Evolutionary conservation across 2,329 filamentous ascomycete species (phyloP).

Genomic region (Aspergillus ruber): DNA sequence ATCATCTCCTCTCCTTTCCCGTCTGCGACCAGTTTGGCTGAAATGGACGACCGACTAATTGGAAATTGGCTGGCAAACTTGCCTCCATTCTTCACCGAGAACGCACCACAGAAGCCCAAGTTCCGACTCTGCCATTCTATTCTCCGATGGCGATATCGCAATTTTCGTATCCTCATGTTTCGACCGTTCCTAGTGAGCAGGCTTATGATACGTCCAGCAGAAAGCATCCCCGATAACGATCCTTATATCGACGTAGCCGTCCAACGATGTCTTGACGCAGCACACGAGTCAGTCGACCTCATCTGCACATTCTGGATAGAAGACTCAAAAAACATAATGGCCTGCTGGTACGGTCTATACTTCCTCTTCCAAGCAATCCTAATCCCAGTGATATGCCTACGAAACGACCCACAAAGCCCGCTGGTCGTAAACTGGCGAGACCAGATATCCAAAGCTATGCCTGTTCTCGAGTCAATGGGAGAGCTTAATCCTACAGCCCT

Average conservation of each 20-base stretch:
- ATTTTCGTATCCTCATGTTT: constrained; percentile 29
- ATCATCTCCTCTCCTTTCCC: constrained; percentile 26
- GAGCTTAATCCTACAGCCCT: constrained; percentile 12
- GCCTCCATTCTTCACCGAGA: constrained; percentile 22
- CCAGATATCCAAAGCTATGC: constrained; percentile 12
- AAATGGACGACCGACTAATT: constrained; percentile 20
- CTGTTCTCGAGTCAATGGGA: constrained; percentile 15
- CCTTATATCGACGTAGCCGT: constrained; percentile 10
- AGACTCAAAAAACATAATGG: constrained; percentile 20
- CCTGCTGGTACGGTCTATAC: constrained; percentile 28
- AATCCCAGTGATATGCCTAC: constrained; percentile 16
- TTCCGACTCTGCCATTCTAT: constrained; percentile 20
- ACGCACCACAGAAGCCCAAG: constrained; percentile 12
- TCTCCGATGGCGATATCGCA: constrained; percentile 25
- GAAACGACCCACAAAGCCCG: constrained; percentile 9
- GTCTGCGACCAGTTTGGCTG: constrained; percentile 20
- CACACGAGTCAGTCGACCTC: constrained; percentile 22
- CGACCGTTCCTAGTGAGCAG: constrained; percentile 22
- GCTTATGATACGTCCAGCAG: constrained; percentile 8
- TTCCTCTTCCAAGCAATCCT: constrained; percentile 30
- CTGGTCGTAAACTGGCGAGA: constrained; percentile 10
- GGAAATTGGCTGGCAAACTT: constrained; percentile 20
- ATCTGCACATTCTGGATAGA: constrained; percentile 22
- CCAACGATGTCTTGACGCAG: constrained; percentile 22
- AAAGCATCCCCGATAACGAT: constrained; percentile 2